Conservation (phyloP, 1,139 yeast species). For the Candida dubliniensis region DNA sequence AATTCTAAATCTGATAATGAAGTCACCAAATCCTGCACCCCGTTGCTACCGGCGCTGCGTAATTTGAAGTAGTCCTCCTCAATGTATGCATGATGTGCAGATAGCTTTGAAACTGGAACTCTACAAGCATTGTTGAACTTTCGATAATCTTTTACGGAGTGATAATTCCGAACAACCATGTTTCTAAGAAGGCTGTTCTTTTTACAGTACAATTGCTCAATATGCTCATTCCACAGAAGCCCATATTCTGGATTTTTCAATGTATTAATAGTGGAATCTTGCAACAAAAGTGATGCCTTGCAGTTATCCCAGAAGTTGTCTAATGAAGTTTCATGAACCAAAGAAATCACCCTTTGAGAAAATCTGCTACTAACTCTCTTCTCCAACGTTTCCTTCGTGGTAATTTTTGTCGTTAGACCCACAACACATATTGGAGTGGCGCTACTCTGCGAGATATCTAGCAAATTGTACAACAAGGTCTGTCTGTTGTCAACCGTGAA, state of each 20-base stretch:
- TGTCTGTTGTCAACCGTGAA: conserved; percentile 76
- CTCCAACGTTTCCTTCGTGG: conserved; percentile 78
- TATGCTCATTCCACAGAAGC: conserved; percentile 50
- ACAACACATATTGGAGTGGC: conserved; percentile 77
- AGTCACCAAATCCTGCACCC: conserved; percentile 31
- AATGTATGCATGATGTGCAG: conserved; percentile 30
- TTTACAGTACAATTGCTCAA: conserved; percentile 28
- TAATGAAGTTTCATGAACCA: conserved; percentile 50
- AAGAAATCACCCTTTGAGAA: conserved; percentile 70
- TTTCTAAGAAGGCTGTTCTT: conserved; percentile 12
- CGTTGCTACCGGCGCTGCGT: conserved; percentile 8
- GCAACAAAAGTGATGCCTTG: conserved; percentile 27
- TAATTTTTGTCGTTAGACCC: conserved; percentile 75
- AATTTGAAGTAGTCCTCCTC: conserved; percentile 23
- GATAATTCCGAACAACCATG: conserved; percentile 45
- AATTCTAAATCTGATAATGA: conserved; percentile 70
- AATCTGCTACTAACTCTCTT: conserved; percentile 90
- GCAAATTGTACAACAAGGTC: conserved; percentile 78
- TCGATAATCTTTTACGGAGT: conserved; percentile 60
- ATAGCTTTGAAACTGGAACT: conserved; percentile 43
- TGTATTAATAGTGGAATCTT: conserved; percentile 14
- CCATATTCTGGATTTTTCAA: conserved; percentile 28
- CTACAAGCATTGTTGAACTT: conserved; percentile 54
- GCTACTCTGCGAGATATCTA: conserved; percentile 79
- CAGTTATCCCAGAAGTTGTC: conserved; percentile 46